Conservation (phyloP, 2,329 filamentous ascomycete species). For the Sporothrix pallida region DNA sequence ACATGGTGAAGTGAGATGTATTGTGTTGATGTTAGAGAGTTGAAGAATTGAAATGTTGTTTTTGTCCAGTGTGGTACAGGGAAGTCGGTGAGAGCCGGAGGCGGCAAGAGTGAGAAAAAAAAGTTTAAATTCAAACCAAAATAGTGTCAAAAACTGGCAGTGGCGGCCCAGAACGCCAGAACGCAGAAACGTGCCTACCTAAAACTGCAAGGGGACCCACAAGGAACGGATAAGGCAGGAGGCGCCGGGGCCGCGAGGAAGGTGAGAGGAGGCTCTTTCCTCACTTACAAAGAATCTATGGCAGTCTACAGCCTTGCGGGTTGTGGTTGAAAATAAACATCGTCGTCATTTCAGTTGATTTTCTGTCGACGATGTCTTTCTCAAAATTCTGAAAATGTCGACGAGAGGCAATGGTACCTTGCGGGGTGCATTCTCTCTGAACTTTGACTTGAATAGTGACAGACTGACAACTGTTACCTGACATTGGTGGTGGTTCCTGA, state of each 20-base stretch:
- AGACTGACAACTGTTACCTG: neutral
- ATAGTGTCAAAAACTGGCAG: slow-evolving; percentile 20
- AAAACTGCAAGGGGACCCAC: slow-evolving; percentile 24
- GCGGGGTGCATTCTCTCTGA: neutral
- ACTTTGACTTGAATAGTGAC: neutral
- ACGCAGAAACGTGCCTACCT: neutral
- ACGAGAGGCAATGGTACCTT: neutral
- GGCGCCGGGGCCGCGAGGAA: too few species aligned
- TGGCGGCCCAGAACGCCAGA: slow-evolving; percentile 7
- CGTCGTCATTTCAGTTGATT: neutral
- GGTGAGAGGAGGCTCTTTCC: slow-evolving; percentile 5
- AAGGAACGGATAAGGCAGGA: slow-evolving; percentile 4
- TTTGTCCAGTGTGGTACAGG: neutral
- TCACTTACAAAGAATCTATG: neutral
- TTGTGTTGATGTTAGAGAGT: neutral
- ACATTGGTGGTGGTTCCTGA: neutral
- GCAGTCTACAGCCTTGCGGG: neutral
- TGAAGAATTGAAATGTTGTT: too few species aligned
- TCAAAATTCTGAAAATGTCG: neutral
- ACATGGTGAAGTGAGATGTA: neutral
- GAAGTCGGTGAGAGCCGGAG: slow-evolving; percentile 26
- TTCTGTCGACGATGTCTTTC: neutral
- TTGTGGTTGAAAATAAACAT: neutral
- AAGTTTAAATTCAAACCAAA: slow-evolving; percentile 26
- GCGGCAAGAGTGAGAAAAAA: slow-evolving; percentile 1